These are phyloP conservation scores for Leucocoprinus leucothites DNA, from an alignment of 768 basidiomycete genomes.

Conservation along the genomic window DNA sequence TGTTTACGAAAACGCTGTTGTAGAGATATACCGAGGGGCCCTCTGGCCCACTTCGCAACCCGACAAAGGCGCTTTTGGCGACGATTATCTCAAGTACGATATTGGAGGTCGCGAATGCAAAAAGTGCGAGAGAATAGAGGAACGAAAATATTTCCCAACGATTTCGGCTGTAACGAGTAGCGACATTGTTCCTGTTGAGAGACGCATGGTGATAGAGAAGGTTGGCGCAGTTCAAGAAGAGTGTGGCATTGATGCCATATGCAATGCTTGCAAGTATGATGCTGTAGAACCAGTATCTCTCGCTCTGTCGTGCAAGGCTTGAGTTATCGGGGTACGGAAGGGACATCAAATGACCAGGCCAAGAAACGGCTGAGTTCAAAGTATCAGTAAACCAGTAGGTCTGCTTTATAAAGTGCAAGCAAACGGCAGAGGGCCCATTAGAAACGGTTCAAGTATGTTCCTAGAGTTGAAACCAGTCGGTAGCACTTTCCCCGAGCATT, in stretches of 20 bases:
- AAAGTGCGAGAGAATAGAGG: not conserved
- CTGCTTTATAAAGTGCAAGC: no score
- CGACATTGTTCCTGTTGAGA: no score
- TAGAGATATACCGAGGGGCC: conserved; percentile 1
- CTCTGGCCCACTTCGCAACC: not conserved
- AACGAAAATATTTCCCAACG: not conserved
- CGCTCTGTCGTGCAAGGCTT: not conserved
- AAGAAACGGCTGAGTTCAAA: no score
- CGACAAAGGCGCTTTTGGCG: not conserved
- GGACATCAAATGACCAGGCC: not conserved
- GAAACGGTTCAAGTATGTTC: no score
- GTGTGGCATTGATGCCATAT: not conserved
- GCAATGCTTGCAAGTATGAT: not conserved
- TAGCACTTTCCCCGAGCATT: no score
- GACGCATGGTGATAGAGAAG: not conserved
- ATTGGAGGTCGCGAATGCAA: conserved; percentile 1
- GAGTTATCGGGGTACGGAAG: not conserved
- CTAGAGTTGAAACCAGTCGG: no score
- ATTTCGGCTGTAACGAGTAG: not conserved
- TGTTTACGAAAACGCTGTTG: not conserved
- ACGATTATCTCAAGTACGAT: not conserved
- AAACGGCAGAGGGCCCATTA: no score
- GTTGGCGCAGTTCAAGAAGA: not conserved
- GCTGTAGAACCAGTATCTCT: conserved; percentile 7
- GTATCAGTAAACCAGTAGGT: no score